phyloP scores from a whole-genome alignment of 805 yeast genomes.

The Saccharomyces cerevisiae region DNA sequence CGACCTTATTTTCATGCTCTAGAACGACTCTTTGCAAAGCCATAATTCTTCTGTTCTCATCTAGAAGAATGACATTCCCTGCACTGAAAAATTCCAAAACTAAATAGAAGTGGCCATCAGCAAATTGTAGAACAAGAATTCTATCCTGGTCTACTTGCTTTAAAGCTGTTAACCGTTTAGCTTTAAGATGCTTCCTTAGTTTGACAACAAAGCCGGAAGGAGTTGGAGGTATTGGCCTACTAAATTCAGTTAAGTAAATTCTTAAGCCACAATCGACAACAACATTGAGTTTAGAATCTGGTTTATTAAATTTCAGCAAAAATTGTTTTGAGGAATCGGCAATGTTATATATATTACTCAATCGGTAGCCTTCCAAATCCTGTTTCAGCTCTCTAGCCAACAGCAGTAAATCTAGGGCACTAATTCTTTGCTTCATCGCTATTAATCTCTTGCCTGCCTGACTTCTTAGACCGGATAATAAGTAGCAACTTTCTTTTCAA shows the following conservation, averaged over 20 bases:
- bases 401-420: conserved; percentile 73
- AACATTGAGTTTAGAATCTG: conserved; percentile 69
- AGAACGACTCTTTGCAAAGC: conserved; percentile 72
- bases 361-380: conserved; percentile 53
- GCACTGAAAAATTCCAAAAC: conserved; percentile 92
- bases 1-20: conserved; percentile 65
- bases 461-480: neutral
- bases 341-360: conserved; percentile 80
- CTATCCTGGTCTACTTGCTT: conserved; percentile 75
- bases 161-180: conserved; percentile 65
- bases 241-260: conserved; percentile 68
- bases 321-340: conserved; percentile 65
- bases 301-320: conserved; percentile 69
- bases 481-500: neutral
- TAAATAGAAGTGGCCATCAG: conserved; percentile 69
- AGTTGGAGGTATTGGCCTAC: conserved; percentile 67
- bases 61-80: conserved; percentile 78
- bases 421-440: conserved; percentile 65
- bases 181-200: conserved; percentile 75
- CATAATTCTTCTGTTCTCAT: conserved; percentile 57
- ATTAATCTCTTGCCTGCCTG: neutral
- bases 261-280: conserved; percentile 84
- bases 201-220: conserved; percentile 85
- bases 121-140: conserved; percentile 73
- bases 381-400: conserved; percentile 56